Evolutionary conservation across 257 asterid species (phyloP), one percentile per base, ranked within the genome.

Genomic region (Gentiana dahurica): DNA sequence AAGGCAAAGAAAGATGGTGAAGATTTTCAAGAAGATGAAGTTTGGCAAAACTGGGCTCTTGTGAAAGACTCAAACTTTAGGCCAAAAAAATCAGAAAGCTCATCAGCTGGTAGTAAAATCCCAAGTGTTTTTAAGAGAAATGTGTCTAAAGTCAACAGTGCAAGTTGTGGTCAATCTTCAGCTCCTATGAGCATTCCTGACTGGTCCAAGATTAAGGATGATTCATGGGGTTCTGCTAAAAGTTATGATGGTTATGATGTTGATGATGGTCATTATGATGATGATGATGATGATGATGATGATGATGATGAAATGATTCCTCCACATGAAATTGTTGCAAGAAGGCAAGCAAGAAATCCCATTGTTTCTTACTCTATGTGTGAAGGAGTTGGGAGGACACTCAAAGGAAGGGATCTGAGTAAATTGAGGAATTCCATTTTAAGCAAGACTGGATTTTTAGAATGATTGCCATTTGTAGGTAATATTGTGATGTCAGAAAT

Each of bases 351-450:
- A 0, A 49, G 70, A 3, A 70, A 61, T 5, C 76, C 73, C 46
- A 53, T 80, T 5, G 84, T 79, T 56, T 72, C 88, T 0, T 82
- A 43, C 61, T 82, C 95, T 6, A 82, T 85, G 95, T 76, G 79
- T 61, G 94, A 85, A 66, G 94, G 94, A 1, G 64, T 70, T 60
- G 94, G 94, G 33, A 66, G 90, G 24, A 85, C 91, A 5, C 91
- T 85, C 34, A 81, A 81, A 66, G 94, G 94, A 39, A 81, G 95
- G 50, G 91, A 85, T 32, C 79, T 82, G 36, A 76, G 80, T 67
- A 73, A 61, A 33, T 54, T 74, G 35, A 85, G 88, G 70, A 80
- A 82, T 46, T 72, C 81, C 61, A 76, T 82, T 76, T 71, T 85
- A 52, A 68, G 74, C 2, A 75, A 75, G 57, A 85, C 95, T 34